phyloP scores from a whole-genome alignment of 164 flowering plant genomes.

The grape (Vitis vinifera) region ASM3070453v1 NC_081813.1:7691001-7691500 shows the following conservation, averaged over 20 bases:
- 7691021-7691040: too few relatives aligned
- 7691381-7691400: slow-evolving; percentile 87
- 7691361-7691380: slow-evolving; percentile 68
- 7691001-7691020: too few relatives aligned
- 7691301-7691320: background rate
- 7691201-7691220: slow-evolving; percentile 95
- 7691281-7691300: background rate
- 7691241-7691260: slow-evolving; percentile 84
- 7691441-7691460: slow-evolving; percentile 75
- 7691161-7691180: too few relatives aligned
- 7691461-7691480: slow-evolving; percentile 65
- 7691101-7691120: too few relatives aligned
- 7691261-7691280: slow-evolving; percentile 54
- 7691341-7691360: slow-evolving; percentile 36
- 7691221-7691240: slow-evolving; percentile 77
- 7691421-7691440: slow-evolving; percentile 86
- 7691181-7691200: too few relatives aligned
- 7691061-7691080: too few relatives aligned
- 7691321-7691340: background rate
- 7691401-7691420: slow-evolving; percentile 95
- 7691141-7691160: too few relatives aligned
- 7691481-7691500: background rate
- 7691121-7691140: too few relatives aligned
- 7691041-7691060: too few relatives aligned
- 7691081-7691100: too few relatives aligned